A percentile compares a stretch with the other conserved stretches of the same genome.
phyloP scores from a whole-genome alignment of 768 basidiomycete genomes.

The Thelephora ganbajun region DNA sequence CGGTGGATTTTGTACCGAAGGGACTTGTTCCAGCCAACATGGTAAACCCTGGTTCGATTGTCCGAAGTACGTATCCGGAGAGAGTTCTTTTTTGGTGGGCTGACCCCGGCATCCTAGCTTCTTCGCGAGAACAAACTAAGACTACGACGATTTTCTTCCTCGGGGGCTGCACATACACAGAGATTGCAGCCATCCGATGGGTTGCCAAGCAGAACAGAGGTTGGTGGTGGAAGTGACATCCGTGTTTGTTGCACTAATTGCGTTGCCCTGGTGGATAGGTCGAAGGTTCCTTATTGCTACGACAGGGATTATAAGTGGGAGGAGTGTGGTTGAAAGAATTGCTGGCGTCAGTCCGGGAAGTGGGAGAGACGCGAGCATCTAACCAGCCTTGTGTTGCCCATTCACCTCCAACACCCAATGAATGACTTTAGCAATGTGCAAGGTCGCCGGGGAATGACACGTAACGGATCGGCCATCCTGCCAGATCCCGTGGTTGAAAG shows the following conservation, averaged over 20 bases:
- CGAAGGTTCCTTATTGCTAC: conserved; percentile 84
- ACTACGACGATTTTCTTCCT: conserved; percentile 94
- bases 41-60: conserved; percentile 8
- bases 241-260: background rate
- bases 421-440: too few species aligned
- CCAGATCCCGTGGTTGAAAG: too few species aligned
- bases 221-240: too few species aligned
- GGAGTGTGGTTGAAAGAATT: conserved; percentile 55
- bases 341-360: conserved; percentile 28
- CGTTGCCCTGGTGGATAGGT: conserved; percentile 28
- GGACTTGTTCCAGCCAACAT: conserved; percentile 16
- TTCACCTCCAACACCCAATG: background rate
- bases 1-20: conserved; percentile 62
- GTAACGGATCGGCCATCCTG: too few species aligned
- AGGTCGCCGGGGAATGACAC: too few species aligned
- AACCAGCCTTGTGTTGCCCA: conserved; percentile 9
- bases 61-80: background rate
- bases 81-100: background rate
- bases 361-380: conserved; percentile 31
- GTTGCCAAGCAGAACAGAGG: conserved; percentile 77
- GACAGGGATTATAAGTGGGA: conserved; percentile 80
- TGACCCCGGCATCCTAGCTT: conserved; percentile 19
- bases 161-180: conserved; percentile 94
- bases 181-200: conserved; percentile 92
- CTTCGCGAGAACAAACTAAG: conserved; percentile 43